Evolutionary conservation across 164 flowering plant genomes (phyloP), one percentile per base, ranked within the genome.

Genomic region (Tetracentron sinense): DNA sequence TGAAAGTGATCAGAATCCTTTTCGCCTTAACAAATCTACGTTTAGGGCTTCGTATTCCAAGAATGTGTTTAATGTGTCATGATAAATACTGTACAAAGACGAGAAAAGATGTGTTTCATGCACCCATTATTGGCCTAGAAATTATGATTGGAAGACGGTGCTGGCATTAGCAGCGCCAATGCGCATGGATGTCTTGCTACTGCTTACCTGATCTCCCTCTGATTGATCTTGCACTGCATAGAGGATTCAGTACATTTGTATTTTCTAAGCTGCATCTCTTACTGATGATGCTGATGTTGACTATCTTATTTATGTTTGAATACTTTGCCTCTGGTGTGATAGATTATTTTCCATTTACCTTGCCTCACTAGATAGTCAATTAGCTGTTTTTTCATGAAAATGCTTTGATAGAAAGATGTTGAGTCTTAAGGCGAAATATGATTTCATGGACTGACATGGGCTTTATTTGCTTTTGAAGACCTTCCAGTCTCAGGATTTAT

Each of bases 401-500:
- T 48, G 17, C 28, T 61, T 65, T 53, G 35, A n/a, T 26, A 19
- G 42, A 49, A 42, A 51, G 52, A 20, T 26, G 46, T 29, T 42
- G 22, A 8, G 48, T 54, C 27, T 26, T 47, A 26, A 44, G 46
- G 38, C 42, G 19, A 22, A 35, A 16, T 38, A 47, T 42, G n/a
- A 29, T 15, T 20, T 38, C 33, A 62, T 48, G 4, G 57, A 59
- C 78, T 75, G 59, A 69, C 42, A 21, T 21, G 29, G 27, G 46
- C n/a, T 62, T 69, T 51, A 7, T 63, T 66, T 66, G 60, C 69
- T 38, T 61, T 67, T 69, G 69, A 71, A 84, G 85, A 62, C 69
- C 20, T 64, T 67, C 61, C 85, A 78, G 66, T 62, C 81, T 63
- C 76, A 76, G 60, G 89, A 87, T 67, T 59, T 67, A 49, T 73